Percentiles rank a stretch among this genome's conserved stretches.
These are phyloP conservation scores for Zymoseptoria ardabiliae DNA, from an alignment of 2,329 filamentous ascomycete species.

Conservation along the genomic window DNA sequence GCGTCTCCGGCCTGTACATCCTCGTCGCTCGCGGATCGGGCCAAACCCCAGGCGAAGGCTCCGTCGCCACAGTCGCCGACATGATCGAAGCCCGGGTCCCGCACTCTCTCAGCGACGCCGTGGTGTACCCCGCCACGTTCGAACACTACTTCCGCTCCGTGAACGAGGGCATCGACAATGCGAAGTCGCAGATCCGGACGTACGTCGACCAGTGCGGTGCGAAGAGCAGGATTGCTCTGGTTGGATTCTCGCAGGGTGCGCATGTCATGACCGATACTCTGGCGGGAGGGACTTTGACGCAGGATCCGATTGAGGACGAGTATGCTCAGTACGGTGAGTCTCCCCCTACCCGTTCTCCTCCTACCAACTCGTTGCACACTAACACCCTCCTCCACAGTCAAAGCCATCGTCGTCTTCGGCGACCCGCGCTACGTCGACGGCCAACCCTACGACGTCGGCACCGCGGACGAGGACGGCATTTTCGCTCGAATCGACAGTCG, in stretches of 20 bases:
- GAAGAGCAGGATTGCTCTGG: constrained; percentile 28
- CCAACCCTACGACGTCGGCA: constrained; percentile 28
- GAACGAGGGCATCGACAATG: constrained; percentile 26
- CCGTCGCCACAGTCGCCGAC: constrained; percentile 27
- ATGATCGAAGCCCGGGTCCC: constrained; percentile 26
- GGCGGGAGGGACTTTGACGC: constrained; percentile 18
- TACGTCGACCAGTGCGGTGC: constrained; percentile 5
- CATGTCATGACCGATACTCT: constrained; percentile 15
- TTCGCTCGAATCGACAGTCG: constrained; percentile 15
- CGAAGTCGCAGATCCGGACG: constrained; percentile 23
- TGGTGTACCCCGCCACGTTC: constrained; percentile 22
- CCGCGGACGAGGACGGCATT: constrained; percentile 24
- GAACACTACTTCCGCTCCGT: constrained; percentile 23
- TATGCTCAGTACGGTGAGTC: constrained; percentile 26
- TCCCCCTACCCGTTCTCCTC: background rate
- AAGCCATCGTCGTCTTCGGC: constrained; percentile 32
- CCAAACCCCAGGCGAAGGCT: constrained; percentile 25
- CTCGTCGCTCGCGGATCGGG: constrained; percentile 31
- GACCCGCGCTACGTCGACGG: constrained; percentile 29
- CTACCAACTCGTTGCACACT: background rate
- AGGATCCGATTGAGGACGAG: constrained; percentile 15
- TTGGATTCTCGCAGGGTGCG: constrained; percentile 31
- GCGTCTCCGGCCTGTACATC: constrained; percentile 26
- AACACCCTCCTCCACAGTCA: constrained; percentile 15
- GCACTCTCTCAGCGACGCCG: constrained; percentile 29